phyloP scores from a whole-genome alignment of 176 grass and related monocot species.

The Pontederia paniculata region DNA sequence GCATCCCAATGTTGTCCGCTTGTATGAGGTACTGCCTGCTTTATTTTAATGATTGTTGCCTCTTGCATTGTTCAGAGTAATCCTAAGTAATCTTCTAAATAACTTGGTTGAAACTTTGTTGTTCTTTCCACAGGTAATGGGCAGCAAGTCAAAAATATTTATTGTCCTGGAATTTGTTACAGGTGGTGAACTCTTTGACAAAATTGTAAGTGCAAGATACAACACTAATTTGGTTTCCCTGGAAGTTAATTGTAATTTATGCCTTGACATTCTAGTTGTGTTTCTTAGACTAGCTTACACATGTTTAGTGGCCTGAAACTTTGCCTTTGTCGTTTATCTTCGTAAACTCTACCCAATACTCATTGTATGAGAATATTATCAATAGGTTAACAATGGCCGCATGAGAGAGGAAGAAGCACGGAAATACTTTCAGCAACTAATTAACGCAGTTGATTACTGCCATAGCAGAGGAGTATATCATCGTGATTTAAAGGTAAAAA shows the following conservation, averaged over 20 bases:
- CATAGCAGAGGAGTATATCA: conserved; percentile 92
- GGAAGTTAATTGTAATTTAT: no score
- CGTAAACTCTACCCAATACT: no score
- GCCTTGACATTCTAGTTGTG: no score
- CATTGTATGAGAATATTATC: no score
- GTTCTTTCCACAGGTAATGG: conserved; percentile 53
- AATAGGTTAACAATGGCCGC: conserved; percentile 69
- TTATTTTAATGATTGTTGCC: conserved; percentile 15
- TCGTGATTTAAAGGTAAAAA: conserved; percentile 76
- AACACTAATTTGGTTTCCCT: not conserved
- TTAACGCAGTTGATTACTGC: conserved; percentile 84
- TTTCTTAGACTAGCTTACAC: no score
- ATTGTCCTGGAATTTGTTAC: conserved; percentile 87
- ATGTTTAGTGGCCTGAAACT: no score
- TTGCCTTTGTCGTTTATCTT: no score
- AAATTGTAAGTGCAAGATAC: conserved; percentile 51
- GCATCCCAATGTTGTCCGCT: conserved; percentile 81
- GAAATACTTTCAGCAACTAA: conserved; percentile 82
- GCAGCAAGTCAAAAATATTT: conserved; percentile 88
- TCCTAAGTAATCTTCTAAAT: no score
- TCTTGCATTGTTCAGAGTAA: not conserved
- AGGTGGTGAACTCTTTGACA: conserved; percentile 93
- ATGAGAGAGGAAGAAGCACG: conserved; percentile 83
- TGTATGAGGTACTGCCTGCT: conserved; percentile 49
- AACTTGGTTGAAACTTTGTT: no score